Evolutionary conservation across 306 rosid genomes (phyloP), one percentile per base, ranked within the genome.

Genomic region (Gynostemma pentaphyllum): DNA sequence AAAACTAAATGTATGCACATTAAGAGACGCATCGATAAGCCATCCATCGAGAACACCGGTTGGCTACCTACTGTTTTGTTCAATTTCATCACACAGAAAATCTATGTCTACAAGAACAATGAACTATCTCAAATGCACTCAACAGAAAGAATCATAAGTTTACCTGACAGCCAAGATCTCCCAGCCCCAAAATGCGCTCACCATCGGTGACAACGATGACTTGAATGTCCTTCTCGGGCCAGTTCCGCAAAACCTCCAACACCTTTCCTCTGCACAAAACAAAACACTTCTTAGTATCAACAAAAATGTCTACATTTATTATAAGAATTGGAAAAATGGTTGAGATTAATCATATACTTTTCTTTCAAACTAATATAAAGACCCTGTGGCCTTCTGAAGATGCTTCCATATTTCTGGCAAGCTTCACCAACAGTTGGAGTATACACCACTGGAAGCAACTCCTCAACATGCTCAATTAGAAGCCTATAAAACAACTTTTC

Each of bases 361-460:
- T 92, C 98, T 66, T 72, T 88, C 88, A 92, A 79, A 78, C 96
- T 92, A 63, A 92, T 88, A 71, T 72, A 92, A 71, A 92, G 90
- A 62, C 98, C 98, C 75, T 88, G 96, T 32, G 98, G 96, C 5
- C 60, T 76, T 74, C 65, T 70, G 69, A 77, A 83, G 68, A 91
- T 91, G 77, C 86, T 81, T 32, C 98, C 98, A 69, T 91, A 91
- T 78, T 88, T 83, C 80, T 92, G 98, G 75, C 98, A 92, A 64
- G 98, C 98, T 79, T 92, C 98, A 48, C 98, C 98, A 10, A 92
- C 98, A 1, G 96, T 88, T 65, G 98, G 98, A 47, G 98, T 92
- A 72, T 92, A 92, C 12, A 92, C 96, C 74, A 92, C 76, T 9
- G 98, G 98, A 21, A 92, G 95, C 69, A 88, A 74, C 78, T 92